Evolutionary conservation across 2,329 filamentous ascomycete species (phyloP).

Genomic region (Lecanicillium sp.): DNA sequence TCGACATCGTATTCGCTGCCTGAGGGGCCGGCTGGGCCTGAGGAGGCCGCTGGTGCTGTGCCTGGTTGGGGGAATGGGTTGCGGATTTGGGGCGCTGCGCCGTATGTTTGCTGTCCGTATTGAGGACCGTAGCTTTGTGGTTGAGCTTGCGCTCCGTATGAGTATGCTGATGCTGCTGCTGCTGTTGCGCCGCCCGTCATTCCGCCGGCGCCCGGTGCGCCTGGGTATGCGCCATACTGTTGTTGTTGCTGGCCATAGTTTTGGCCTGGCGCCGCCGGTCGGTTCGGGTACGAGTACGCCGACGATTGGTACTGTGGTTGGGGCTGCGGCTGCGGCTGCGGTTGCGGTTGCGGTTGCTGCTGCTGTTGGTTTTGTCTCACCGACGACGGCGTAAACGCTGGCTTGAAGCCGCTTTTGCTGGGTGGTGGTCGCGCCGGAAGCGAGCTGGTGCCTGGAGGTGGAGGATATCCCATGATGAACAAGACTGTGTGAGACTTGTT

Average conservation of each 20-base stretch:
- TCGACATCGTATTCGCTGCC: constrained; percentile 58
- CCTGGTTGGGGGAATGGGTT: constrained; percentile 72
- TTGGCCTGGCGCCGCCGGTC: not conserved
- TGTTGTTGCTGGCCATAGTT: constrained; percentile 1
- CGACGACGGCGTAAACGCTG: constrained; percentile 40
- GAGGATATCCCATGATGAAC: constrained; percentile 80
- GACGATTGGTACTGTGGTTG: not conserved
- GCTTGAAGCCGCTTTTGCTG: constrained; percentile 28
- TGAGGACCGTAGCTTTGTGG: constrained; percentile 30
- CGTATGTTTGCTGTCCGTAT: constrained; percentile 27
- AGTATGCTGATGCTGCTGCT: not conserved
- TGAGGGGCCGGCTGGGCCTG: not conserved
- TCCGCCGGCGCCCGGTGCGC: too few relatives aligned
- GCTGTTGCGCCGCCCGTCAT: not conserved
- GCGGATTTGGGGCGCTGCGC: constrained; percentile 58
- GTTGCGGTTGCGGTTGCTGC: constrained; percentile 10
- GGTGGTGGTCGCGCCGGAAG: constrained; percentile 73
- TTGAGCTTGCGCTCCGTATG: constrained; percentile 10
- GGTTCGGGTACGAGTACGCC: constrained; percentile 7
- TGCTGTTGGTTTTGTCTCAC: constrained; percentile 15
- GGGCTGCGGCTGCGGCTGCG: constrained; percentile 12
- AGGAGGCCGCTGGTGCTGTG: constrained; percentile 21
- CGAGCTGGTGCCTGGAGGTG: constrained; percentile 61
- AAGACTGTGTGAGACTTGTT: constrained; percentile 17
- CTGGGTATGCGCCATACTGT: constrained; percentile 12